phyloP scores from a whole-genome alignment of 2,329 filamentous ascomycete species.

The Ophiostoma perfectum region DNA sequence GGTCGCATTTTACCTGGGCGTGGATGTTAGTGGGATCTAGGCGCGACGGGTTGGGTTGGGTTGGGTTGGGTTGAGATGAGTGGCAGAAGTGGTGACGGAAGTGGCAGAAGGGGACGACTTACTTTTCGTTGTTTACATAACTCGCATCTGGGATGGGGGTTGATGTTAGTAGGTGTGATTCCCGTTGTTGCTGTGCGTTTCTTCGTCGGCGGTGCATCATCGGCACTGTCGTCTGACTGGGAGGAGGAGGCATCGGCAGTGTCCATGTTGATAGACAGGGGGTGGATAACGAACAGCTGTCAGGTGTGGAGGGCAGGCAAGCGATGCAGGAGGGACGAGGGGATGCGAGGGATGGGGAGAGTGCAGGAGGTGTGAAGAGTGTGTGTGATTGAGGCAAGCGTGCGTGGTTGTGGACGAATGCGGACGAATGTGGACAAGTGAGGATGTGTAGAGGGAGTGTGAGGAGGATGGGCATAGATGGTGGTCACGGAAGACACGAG shows the following conservation, averaged over 20 bases:
- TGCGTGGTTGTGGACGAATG: no score
- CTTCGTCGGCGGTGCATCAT: constrained; percentile 15
- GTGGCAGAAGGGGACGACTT: constrained; percentile 26
- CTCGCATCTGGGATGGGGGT: constrained; percentile 53
- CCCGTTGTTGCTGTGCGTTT: constrained; percentile 11
- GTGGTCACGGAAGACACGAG: constrained; percentile 13
- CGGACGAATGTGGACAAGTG: not conserved
- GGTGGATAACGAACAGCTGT: not conserved
- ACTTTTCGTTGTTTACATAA: constrained; percentile 78
- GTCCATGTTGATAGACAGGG: not conserved
- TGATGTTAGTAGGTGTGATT: constrained; percentile 12
- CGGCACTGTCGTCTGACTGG: constrained; percentile 22
- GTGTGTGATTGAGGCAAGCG: not conserved
- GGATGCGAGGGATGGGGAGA: not conserved
- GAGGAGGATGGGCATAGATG: not conserved
- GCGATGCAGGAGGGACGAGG: not conserved
- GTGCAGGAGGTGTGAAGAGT: not conserved
- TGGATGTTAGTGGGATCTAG: not conserved
- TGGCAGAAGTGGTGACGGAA: no score
- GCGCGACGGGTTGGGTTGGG: no score
- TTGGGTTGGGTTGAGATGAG: no score
- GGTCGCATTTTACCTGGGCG: constrained; percentile 64
- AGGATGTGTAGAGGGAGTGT: not conserved
- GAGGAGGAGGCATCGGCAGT: constrained; percentile 17
- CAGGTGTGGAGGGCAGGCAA: not conserved